Evolutionary conservation across 345 rosid species (phyloP).

Genomic region (Eucalyptus dawsonii): DNA sequence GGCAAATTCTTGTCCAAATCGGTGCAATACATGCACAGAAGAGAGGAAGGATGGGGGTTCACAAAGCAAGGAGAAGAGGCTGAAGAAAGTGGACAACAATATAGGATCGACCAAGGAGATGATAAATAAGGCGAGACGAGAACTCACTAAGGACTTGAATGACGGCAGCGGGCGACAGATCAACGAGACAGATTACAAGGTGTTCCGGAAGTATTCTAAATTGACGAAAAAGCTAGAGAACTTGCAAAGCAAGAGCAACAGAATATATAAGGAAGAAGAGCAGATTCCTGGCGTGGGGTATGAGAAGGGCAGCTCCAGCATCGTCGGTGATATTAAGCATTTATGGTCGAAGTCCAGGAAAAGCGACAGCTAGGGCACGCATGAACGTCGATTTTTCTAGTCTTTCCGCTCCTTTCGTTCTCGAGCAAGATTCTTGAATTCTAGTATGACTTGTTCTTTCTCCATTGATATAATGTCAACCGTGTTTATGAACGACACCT

Average conservation of each 20-base stretch:
- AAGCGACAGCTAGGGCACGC: background rate
- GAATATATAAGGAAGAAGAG: background rate
- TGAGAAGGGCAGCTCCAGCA: background rate
- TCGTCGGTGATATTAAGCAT: background rate
- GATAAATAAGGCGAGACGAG: background rate
- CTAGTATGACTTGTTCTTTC: background rate
- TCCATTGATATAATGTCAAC: background rate
- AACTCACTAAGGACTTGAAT: background rate
- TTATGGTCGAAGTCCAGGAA: background rate
- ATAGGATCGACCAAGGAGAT: background rate
- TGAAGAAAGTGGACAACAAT: background rate
- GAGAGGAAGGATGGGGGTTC: background rate
- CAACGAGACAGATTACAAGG: fast-evolving
- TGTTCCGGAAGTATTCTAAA: fast-evolving
- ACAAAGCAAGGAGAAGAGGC: background rate
- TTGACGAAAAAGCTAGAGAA: background rate
- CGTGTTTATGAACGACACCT: background rate
- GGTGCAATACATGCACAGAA: background rate
- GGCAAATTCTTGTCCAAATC: background rate
- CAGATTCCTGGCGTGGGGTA: background rate
- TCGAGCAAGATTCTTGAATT: background rate
- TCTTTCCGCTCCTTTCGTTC: background rate
- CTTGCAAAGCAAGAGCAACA: background rate
- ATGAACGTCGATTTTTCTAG: background rate
- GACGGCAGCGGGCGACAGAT: background rate